Evolutionary conservation across 345 rosid species (phyloP), one percentile per base, ranked within the genome.

Genomic region (Salix dunnii): DNA sequence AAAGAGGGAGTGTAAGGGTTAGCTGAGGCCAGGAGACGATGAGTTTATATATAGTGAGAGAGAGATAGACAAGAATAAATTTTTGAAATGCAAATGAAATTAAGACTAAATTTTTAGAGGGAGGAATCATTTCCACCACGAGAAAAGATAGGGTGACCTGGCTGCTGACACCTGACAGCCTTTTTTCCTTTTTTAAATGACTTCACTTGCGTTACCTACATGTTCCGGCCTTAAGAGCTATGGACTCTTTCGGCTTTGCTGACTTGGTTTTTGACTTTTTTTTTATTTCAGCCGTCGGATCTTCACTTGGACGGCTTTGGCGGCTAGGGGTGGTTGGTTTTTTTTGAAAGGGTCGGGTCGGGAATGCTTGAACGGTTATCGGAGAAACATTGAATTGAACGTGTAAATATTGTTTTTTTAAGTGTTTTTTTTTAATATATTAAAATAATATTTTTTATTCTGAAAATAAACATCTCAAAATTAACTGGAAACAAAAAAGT

Each of bases 141-240:
- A 79, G 82, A 79, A 86, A 84, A 71, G 85, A 83, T 78, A 80
- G 82, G 78, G 82, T 89, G 88, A 86, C 87, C 88, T 85, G 89
- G 82, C 82, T 10, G 43, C 12, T 33, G 35, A 33, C 35, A 33
- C 35, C 43, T 79, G 87, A 79, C 87, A 83, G 85, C 78, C 60
- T 70, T 73, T 30, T 25, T n/a, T 46, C 7, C 0, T 38, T 17
- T 53, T 53, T 53, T 53, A 2, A 21, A n/a, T 8, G 61, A 55
- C 61, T n/a, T 55, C 61, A 23, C 27, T 55, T 8, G 43, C 2
- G 43, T 10, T 40, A 2, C 43, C 43, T 40, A 8, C 61, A n/a
- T 55, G 61, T 55, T 55, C 61, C 21, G 61, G 61, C n/a, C 27
- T 21, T 7, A 25, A 38, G 42, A 2, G 42, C 42, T 8, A 8